A percentile compares a stretch with the other conserved stretches of the same genome.
phyloP scores from a whole-genome alignment of 2,329 filamentous ascomycete species.

The Ceratocystiopsis sp. region DNA sequence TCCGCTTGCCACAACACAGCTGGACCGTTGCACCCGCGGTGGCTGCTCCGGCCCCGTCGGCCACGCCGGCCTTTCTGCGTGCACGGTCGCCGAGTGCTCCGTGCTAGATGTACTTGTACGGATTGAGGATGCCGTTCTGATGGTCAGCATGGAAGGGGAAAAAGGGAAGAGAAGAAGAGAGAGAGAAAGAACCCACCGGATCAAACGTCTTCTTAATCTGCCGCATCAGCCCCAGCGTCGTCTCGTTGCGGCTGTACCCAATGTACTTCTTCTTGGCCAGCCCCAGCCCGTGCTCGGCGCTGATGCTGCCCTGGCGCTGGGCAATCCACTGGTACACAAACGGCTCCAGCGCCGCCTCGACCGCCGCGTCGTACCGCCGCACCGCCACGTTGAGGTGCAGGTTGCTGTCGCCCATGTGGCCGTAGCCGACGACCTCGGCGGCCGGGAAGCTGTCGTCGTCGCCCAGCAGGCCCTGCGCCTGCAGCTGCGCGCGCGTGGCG shows the following conservation, averaged over 20 bases:
- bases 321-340: constrained; percentile 97
- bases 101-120: constrained; percentile 77
- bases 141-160: constrained; percentile 7
- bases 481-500: constrained; percentile 59
- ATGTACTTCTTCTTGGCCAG: constrained; percentile 93
- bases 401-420: constrained; percentile 96
- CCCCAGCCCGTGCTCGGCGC: constrained; percentile 87
- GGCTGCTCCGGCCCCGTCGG: no score
- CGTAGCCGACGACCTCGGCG: constrained; percentile 83
- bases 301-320: constrained; percentile 79
- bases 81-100: no score
- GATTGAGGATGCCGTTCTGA: constrained; percentile 96
- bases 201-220: constrained; percentile 90
- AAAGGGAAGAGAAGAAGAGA: neutral
- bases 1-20: no score
- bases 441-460: constrained; percentile 62
- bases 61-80: no score
- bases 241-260: constrained; percentile 77
- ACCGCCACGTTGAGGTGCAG: constrained; percentile 83
- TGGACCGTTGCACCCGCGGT: no score
- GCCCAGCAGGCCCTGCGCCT: constrained; percentile 58
- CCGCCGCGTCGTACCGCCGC: constrained; percentile 65
- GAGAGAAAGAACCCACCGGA: constrained; percentile 46
- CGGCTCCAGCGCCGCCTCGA: constrained; percentile 79
- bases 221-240: constrained; percentile 81